Evolutionary conservation across 495 filamentous ascomycete species (phyloP).

Genomic region (Umbilicaria muhlenbergii): DNA sequence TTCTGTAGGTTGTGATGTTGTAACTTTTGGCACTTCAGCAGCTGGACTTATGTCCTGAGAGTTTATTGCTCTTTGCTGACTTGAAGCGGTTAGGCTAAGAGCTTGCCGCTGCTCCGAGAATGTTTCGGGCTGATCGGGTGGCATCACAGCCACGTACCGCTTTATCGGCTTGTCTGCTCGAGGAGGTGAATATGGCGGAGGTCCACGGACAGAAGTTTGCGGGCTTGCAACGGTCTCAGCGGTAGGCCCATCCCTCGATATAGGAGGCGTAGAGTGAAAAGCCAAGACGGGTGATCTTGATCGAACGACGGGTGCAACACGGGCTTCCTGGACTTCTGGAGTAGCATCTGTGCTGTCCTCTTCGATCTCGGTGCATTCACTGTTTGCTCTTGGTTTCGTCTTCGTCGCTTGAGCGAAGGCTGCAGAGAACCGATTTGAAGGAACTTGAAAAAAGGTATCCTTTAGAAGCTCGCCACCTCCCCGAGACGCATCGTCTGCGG

Average conservation of each 20-base stretch:
- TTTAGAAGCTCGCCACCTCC: too few species aligned
- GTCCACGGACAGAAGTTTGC: conserved; percentile 8
- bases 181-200: conserved; percentile 3
- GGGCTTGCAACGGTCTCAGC: background rate
- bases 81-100: conserved; percentile 26
- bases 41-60: conserved; percentile 26
- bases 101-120: conserved; percentile 12
- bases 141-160: conserved; percentile 18
- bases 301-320: conserved; percentile 10
- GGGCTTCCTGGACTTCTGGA: conserved; percentile 12
- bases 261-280: conserved; percentile 1
- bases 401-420: conserved; percentile 13
- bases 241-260: background rate
- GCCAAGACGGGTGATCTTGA: conserved; percentile 8
- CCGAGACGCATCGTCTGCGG: too few species aligned
- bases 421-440: conserved; percentile 14
- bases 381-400: conserved; percentile 4
- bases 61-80: conserved; percentile 24
- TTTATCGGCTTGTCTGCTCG: conserved; percentile 13
- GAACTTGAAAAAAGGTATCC: conserved; percentile 1
- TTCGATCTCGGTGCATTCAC: conserved; percentile 14
- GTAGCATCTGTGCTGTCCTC: conserved; percentile 11
- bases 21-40: conserved; percentile 24
- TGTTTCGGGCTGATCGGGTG: conserved; percentile 9
- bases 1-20: conserved; percentile 3